A percentile compares a stretch with the other conserved stretches of the same genome.
Conservation (phyloP, 768 basidiomycete genomes). For the Pleurotus platypus region DNA sequence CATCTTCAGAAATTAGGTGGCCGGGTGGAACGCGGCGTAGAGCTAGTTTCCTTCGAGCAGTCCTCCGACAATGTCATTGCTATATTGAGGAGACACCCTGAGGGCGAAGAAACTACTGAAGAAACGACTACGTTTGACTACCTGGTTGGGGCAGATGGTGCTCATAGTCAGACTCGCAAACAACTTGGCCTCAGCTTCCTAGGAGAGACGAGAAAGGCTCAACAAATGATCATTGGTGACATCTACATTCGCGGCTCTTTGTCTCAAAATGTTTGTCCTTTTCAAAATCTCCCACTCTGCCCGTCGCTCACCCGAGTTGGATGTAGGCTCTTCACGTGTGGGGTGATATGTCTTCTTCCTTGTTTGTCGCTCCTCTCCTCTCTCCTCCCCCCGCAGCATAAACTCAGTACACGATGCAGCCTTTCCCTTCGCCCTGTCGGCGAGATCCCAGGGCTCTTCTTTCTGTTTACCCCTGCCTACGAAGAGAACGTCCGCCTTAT, state of each 20-base stretch:
- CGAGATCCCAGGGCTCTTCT: no score
- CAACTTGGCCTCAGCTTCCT: slow-evolving; percentile 36
- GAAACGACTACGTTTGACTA: slow-evolving; percentile 26
- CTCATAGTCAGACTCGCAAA: slow-evolving; percentile 32
- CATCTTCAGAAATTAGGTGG: slow-evolving; percentile 18
- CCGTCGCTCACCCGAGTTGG: neutral
- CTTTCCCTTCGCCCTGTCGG: no score
- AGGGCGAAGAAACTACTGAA: slow-evolving; percentile 15
- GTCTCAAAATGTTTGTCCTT: neutral
- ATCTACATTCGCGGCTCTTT: slow-evolving; percentile 15
- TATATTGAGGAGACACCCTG: slow-evolving; percentile 16
- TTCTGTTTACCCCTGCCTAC: no score
- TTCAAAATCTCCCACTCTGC: neutral
- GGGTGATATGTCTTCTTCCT: neutral
- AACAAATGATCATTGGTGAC: slow-evolving; percentile 29
- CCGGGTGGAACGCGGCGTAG: slow-evolving; percentile 30
- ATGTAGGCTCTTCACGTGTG: neutral
- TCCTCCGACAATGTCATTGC: slow-evolving; percentile 24
- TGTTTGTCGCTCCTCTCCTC: neutral
- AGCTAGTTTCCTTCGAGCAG: slow-evolving; percentile 30
- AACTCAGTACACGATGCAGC: no score
- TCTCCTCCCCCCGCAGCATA: neutral
- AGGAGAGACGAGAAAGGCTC: slow-evolving; percentile 30
- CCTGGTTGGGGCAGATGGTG: slow-evolving; percentile 42
- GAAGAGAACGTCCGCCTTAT: no score